Conservation (phyloP, 805 yeast species). For the Myxozyma udenii region DNA sequence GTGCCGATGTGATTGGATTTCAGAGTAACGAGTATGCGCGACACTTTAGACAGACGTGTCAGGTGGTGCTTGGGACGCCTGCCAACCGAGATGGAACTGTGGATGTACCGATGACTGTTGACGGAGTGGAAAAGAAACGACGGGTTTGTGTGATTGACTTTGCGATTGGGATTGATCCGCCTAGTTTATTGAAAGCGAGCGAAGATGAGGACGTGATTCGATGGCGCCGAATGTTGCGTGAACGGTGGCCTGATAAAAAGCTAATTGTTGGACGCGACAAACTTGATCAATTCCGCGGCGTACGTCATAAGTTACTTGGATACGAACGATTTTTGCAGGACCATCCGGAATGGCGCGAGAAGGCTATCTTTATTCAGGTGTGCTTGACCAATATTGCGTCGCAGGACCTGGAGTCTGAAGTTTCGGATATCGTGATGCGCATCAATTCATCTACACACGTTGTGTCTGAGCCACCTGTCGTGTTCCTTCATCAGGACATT, state of each 20-base stretch:
- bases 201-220: constrained; percentile 35
- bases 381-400: constrained; percentile 57
- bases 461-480: constrained; percentile 64
- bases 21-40: constrained; percentile 92
- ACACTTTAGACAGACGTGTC: constrained; percentile 89
- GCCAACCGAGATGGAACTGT: constrained; percentile 83
- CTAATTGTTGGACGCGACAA: constrained; percentile 86
- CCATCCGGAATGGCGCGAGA: constrained; percentile 67
- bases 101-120: constrained; percentile 38
- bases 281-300: constrained; percentile 80
- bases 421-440: constrained; percentile 74
- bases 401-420: constrained; percentile 65
- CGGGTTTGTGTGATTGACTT: constrained; percentile 39
- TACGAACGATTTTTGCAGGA: constrained; percentile 72
- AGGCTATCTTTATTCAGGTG: constrained; percentile 77
- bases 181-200: constrained; percentile 52
- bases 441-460: constrained; percentile 77
- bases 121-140: constrained; percentile 31
- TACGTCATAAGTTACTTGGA: constrained; percentile 81
- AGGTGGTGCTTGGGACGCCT: constrained; percentile 78
- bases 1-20: constrained; percentile 83
- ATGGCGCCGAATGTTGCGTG: constrained; percentile 69
- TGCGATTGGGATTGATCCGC: constrained; percentile 45
- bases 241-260: constrained; percentile 69
- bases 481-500: constrained; percentile 81